Evolutionary conservation across 768 basidiomycete species (phyloP).

Genomic region (Xerocomellus dryophilus): DNA sequence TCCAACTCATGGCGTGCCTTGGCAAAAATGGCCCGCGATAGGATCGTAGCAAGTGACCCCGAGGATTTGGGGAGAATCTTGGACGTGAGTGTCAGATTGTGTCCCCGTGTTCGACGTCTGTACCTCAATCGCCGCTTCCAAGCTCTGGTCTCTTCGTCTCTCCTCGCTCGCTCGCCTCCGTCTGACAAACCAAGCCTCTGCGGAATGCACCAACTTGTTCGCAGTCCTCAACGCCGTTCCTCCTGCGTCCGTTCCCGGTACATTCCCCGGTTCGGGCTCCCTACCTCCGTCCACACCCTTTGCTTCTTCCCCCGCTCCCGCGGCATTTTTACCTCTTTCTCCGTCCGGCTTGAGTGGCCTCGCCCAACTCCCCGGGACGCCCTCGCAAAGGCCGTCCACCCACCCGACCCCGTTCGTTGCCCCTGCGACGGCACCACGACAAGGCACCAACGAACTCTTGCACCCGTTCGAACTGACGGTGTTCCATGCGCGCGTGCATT

Average conservation of each 20-base stretch:
- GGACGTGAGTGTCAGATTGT: slow-evolving; percentile 46
- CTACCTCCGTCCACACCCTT: slow-evolving; percentile 5
- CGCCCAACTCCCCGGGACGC: slow-evolving; percentile 25
- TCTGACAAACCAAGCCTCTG: slow-evolving; percentile 83
- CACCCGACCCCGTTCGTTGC: slow-evolving; percentile 1
- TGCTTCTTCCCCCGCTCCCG: slow-evolving; percentile 36
- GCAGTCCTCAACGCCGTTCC: slow-evolving; percentile 60
- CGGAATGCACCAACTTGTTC: slow-evolving; percentile 81
- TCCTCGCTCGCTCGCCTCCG: slow-evolving; percentile 76
- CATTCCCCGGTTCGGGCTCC: slow-evolving; percentile 43
- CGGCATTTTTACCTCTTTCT: slow-evolving; percentile 13
- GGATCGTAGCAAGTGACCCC: slow-evolving; percentile 66
- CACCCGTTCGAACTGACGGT: slow-evolving; percentile 56
- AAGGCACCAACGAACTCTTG: slow-evolving; percentile 7
- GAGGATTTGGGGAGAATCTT: slow-evolving; percentile 64
- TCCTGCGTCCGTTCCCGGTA: slow-evolving; percentile 48
- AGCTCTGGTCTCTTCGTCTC: slow-evolving; percentile 86
- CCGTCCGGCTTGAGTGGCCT: slow-evolving; percentile 22
- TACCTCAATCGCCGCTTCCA: slow-evolving; percentile 2
- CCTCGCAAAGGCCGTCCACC: slow-evolving; percentile 15
- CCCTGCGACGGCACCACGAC: slow-evolving; percentile 23
- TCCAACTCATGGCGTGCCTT: slow-evolving; percentile 84
- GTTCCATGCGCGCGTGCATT: slow-evolving; percentile 69
- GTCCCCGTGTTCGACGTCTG: neutral
- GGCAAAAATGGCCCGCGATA: slow-evolving; percentile 81